Evolutionary conservation across 345 rosid genomes (phyloP), one percentile per base, ranked within the genome.

Genomic region (Pistacia integerrima): DNA sequence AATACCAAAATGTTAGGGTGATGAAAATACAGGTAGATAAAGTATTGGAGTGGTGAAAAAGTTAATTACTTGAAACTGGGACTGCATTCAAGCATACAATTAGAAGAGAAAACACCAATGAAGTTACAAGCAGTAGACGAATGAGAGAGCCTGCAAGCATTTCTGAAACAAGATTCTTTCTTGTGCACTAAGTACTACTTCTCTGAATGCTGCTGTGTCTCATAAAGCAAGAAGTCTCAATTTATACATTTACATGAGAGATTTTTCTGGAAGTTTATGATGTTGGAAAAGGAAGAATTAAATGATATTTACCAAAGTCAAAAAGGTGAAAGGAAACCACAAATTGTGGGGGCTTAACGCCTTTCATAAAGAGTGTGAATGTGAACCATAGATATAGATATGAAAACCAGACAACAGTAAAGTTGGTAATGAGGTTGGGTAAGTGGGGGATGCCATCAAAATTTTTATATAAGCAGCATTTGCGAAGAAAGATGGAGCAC

Each of bases 81-180:
- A 74, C 79, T 33, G 92, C 88, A 65, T 82, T 59, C 51, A 56
- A 65, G 72, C 67, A 72, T 69, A 81, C 18, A 20, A 81, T 20
- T 20, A 83, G 77, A 17, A 76, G 80, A 80, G 85, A 86, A 16
- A 84, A 16, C 59, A 77, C 74, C 72, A 92, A 57, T 18, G 82
- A 46, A 67, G 80, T 71, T 41, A 88, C 62, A 3, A 89, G 67
- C 22, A 85, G 72, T 22, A 85, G 72, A 20, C 78, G 83, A 68
- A 85, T 70, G 62, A 65, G 33, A 71, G 73, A 73, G 72, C 80
- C 70, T 61, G 84, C 35, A 11, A 61, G 89, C 93, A 89, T 89
- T 68, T 69, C 72, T 61, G 7, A 17, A 74, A 51, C 66, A 62
- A 51, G 8, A 41, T 41, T 30, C 66, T 75, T 54, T 55, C 76